phyloP scores from a whole-genome alignment of 495 filamentous ascomycete species.

The Xylaria palmicola region DNA sequence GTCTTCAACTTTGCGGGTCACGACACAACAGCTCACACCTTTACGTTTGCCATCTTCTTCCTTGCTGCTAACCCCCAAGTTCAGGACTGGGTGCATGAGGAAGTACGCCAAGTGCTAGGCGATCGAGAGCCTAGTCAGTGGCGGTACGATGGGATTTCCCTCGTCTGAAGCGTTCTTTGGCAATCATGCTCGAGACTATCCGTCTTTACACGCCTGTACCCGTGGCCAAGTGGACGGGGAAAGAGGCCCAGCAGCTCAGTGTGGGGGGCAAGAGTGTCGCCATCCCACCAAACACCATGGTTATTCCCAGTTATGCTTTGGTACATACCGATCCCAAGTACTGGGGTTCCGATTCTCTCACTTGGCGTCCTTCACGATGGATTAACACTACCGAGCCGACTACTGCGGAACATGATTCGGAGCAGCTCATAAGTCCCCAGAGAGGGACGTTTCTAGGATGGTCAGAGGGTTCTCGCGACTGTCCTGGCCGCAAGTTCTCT shows the following conservation, averaged over 20 bases:
- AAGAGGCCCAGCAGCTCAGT: constrained; percentile 11
- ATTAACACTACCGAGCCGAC: constrained; percentile 13
- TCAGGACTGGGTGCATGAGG: constrained; percentile 39
- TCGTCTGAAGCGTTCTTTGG: constrained; percentile 41
- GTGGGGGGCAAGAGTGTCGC: constrained; percentile 15
- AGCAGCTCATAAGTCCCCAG: constrained; percentile 31
- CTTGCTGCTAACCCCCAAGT: constrained; percentile 48
- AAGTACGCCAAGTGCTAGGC: constrained; percentile 23
- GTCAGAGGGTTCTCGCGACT: constrained; percentile 47
- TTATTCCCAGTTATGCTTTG: constrained; percentile 17
- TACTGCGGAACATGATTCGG: neutral
- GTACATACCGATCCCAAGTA: constrained; percentile 25
- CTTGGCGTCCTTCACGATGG: constrained; percentile 36
- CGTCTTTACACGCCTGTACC: constrained; percentile 49
- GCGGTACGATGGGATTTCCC: constrained; percentile 45
- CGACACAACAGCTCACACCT: constrained; percentile 54
- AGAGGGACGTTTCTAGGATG: constrained; percentile 47
- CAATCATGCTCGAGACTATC: constrained; percentile 52
- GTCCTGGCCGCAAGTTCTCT: constrained; percentile 51
- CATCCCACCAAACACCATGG: constrained; percentile 21
- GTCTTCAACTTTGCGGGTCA: constrained; percentile 55
- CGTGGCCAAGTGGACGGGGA: constrained; percentile 38
- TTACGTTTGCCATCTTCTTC: constrained; percentile 49
- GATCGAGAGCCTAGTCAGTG: constrained; percentile 31
- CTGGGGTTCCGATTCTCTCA: constrained; percentile 30